These are phyloP conservation scores for Elymus sibiricus DNA, from an alignment of 176 grass and related monocot genomes.

Conservation along the genomic window DNA sequence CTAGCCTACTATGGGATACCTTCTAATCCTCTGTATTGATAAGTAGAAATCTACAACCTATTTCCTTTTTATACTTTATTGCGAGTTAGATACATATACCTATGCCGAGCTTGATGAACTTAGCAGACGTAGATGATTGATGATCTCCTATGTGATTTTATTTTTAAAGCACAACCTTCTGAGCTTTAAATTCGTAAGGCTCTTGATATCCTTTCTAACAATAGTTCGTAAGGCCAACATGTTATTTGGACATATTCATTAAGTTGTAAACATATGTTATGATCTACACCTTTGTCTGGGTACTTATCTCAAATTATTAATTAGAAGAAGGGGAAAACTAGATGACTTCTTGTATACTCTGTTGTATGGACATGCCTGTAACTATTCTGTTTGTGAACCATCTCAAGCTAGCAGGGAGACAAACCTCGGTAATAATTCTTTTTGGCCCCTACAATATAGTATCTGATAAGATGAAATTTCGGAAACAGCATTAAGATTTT, in stretches of 20 bases:
- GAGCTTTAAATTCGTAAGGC: neutral
- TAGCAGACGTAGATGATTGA: neutral
- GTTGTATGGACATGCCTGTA: neutral
- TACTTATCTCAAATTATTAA: neutral
- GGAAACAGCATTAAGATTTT: neutral
- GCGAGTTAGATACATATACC: neutral
- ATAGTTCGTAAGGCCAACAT: neutral
- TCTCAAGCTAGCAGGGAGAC: neutral
- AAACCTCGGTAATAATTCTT: neutral
- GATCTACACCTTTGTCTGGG: neutral
- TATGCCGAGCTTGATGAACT: constrained; percentile 6
- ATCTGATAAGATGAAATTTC: neutral
- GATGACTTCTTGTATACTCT: neutral
- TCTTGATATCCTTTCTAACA: neutral
- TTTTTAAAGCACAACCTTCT: neutral
- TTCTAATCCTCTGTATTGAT: neutral
- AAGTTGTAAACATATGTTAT: neutral
- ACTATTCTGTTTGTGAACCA: neutral
- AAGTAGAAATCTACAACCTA: neutral
- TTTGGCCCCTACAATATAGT: neutral
- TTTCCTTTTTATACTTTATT: neutral
- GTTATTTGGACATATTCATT: constrained; percentile 3
- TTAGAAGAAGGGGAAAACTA: neutral
- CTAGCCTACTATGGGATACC: neutral
- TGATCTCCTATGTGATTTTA: neutral